Base-by-base conservation (phyloP, 2,329 filamentous ascomycete species). In the Nothophaeocryptopus gaeumannii region DNA sequence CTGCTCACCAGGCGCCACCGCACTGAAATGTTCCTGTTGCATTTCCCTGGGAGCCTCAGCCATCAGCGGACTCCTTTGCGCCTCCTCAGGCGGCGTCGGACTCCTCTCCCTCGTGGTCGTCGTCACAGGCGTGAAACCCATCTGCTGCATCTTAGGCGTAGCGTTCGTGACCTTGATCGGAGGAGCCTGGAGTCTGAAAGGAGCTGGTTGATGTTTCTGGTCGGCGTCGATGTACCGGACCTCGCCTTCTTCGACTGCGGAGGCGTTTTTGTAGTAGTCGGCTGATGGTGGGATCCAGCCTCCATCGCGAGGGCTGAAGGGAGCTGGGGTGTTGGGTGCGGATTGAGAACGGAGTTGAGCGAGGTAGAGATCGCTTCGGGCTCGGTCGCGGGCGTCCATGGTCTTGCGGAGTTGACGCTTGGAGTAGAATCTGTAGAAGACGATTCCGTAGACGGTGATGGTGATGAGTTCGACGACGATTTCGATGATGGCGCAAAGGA, bases 401-500 rank as follows among this genome's bases (percentile, higher is more conserved):
- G 90, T 91, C 80, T 96, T 97, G 73, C 87, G 85, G 56, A 99
- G 88, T 69, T 88, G 87, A 70, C 89, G 87, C 81, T 97, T 99
- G 60, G 88, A 90, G 82, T 91, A 96, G 80, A 95, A 95, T 63
- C 93, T 88, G 79, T 95, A 97, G 78, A 97, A 96, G 69, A 96
- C 84, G 67, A 96, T 81, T 65, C 82, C 89, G 79, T 99, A 99
- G 65, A 99, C 88, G 46, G 84, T 78, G 69, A 99, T 95, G 67
- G 88, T 89, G 66, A 97, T 86, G 59, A 88, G 81, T 68, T 97
- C 93, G 63, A 99, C 80, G 54, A 96, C 88, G 60, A 99, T 80
- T 72, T 99, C 93, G 69, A 99, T 97, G 67, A 99, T 86, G 73
- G 91, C 91, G 80, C 93, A 99, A 68, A 99, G 87, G 56, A 99